Evolutionary conservation across 2,329 filamentous ascomycete species (phyloP).

Genomic region (Juglanconis oblonga): DNA sequence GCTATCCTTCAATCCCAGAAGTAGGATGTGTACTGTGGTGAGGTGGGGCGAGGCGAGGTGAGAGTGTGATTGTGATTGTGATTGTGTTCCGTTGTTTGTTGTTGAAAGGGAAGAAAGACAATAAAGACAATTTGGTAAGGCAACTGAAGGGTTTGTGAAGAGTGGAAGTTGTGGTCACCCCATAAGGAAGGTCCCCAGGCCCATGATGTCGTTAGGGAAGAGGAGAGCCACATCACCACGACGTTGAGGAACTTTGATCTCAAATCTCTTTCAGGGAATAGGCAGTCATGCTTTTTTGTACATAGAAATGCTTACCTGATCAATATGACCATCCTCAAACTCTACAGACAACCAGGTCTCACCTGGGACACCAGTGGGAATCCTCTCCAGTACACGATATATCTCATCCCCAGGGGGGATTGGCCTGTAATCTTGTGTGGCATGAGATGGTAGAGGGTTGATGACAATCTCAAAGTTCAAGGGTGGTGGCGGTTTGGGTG

Average conservation of each 20-base stretch:
- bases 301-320: slow-evolving; percentile 37
- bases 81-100: not conserved
- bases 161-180: not conserved
- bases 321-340: slow-evolving; percentile 44
- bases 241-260: no score
- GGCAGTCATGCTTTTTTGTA: not conserved
- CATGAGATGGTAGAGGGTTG: slow-evolving; percentile 23
- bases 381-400: slow-evolving; percentile 33
- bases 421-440: slow-evolving; percentile 21
- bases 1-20: not conserved
- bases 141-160: not conserved
- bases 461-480: slow-evolving; percentile 29
- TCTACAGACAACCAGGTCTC: slow-evolving; percentile 36
- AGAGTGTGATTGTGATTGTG: not conserved
- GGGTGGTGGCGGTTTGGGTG: not conserved
- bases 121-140: no score
- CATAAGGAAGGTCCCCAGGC: no score
- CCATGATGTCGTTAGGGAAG: no score
- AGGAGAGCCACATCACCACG: no score
- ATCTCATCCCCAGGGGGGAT: slow-evolving; percentile 33
- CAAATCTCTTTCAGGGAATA: no score
- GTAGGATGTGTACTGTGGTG: not conserved
- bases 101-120: not conserved
- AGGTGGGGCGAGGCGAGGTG: not conserved
- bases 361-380: slow-evolving; percentile 22